These are phyloP conservation scores for Limonium bicolor DNA, from an alignment of 148 eudicot genomes.

Conservation along the genomic window DNA sequence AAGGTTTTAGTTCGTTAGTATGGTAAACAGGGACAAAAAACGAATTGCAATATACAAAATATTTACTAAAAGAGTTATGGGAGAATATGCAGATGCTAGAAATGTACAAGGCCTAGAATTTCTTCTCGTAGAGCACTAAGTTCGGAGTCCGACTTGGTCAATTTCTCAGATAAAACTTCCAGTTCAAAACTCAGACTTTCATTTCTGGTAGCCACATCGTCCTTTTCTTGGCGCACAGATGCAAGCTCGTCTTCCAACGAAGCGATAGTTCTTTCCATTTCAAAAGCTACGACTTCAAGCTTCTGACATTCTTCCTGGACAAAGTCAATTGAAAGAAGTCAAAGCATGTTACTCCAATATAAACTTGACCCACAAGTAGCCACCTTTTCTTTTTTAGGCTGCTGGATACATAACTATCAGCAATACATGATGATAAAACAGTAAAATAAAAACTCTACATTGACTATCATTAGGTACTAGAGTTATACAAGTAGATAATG, in stretches of 20 bases:
- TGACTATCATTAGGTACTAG: too few species aligned
- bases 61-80: neutral
- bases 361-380: too few species aligned
- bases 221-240: conserved; percentile 47
- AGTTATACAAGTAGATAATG: too few species aligned
- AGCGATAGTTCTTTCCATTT: conserved; percentile 91
- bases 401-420: too few species aligned
- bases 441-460: too few species aligned
- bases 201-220: conserved; percentile 29
- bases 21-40: neutral
- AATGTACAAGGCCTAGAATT: conserved; percentile 52
- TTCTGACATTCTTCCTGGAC: conserved; percentile 65
- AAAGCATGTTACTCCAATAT: too few species aligned
- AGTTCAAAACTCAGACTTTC: conserved; percentile 54
- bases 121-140: conserved; percentile 36
- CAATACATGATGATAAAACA: too few species aligned
- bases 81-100: conserved; percentile 11
- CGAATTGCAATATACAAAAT: neutral
- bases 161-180: conserved; percentile 40
- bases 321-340: conserved; percentile 5
- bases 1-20: conserved; percentile 3
- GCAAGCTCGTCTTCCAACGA: conserved; percentile 70
- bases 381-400: too few species aligned
- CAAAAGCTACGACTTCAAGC: conserved; percentile 92
- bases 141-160: conserved; percentile 38